Evolutionary conservation across 768 basidiomycete genomes (phyloP).

Genomic region (Mycena rosella): DNA sequence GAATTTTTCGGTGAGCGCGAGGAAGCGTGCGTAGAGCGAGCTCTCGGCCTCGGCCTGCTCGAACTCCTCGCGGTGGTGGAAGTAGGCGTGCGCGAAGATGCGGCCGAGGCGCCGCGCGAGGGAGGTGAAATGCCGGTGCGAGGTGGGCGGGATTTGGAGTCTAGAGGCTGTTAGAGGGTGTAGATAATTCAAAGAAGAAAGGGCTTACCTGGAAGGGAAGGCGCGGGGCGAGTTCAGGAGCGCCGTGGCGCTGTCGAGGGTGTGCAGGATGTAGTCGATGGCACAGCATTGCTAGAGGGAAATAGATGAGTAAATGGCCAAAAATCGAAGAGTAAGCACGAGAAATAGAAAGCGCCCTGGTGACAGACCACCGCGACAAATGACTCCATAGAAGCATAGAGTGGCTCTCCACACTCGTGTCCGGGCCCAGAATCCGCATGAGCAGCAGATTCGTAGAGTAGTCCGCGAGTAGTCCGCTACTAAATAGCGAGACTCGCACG

Average conservation of each 20-base stretch:
- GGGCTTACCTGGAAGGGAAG: slow-evolving; percentile 87
- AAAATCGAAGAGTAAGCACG: neutral
- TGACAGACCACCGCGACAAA: no score
- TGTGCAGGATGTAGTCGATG: slow-evolving; percentile 95
- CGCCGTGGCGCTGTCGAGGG: slow-evolving; percentile 93
- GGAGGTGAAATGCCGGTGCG: slow-evolving; percentile 89
- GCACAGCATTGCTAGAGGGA: slow-evolving; percentile 89
- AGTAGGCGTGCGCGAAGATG: slow-evolving; percentile 97
- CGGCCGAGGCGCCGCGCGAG: slow-evolving; percentile 92
- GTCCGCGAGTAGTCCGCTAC: no score
- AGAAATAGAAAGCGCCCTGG: no score
- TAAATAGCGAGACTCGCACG: no score
- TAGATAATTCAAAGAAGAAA: neutral
- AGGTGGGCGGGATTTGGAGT: slow-evolving; percentile 83
- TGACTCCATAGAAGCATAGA: no score
- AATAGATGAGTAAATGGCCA: neutral
- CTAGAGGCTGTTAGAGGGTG: slow-evolving; percentile 52
- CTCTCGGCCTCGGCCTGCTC: slow-evolving; percentile 93
- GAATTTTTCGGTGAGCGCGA: slow-evolving; percentile 84
- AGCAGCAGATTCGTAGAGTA: no score
- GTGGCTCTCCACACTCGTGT: no score
- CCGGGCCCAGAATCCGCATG: no score
- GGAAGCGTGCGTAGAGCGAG: slow-evolving; percentile 90
- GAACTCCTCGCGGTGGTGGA: slow-evolving; percentile 92
- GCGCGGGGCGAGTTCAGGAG: slow-evolving; percentile 90